Base-by-base conservation (phyloP, 2,329 filamentous ascomycete species). In the Aureobasidium leucospermi region DNA sequence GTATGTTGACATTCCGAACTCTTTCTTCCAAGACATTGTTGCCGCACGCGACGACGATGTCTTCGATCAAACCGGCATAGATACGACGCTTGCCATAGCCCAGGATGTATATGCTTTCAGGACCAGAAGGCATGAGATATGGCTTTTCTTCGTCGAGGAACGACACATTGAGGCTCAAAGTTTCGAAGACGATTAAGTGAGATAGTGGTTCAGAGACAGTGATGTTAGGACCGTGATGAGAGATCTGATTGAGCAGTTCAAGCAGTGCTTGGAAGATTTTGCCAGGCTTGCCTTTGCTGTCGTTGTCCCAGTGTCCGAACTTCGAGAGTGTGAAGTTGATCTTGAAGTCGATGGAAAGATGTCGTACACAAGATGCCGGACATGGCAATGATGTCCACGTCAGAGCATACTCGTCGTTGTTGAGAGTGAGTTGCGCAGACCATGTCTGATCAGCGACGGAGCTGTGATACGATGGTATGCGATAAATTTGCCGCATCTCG, bases 401-500 rank as follows among this genome's bases (percentile, higher is more conserved):
- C 15, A 57, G 39, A 7, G 41, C 38, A 16, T 43, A 46, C 9
- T 45, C 39, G 52, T 45, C 39, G 42, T 57, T 46, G 31, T 57
- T 46, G 28, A 57, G 52, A 7, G 6, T 38, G 31, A 57, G 39
- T 28, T 36, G 39, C 10, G 41, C 41, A 16, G 23, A 32, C 52
- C 52, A 57, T 6, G 52, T 57, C 31, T 46, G 52, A 16, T 36
- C n/a, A 3, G 29, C 42, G 16, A 16, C 13, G 15, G 16, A 28
- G 8, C 9, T 38, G 19, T 57, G 41, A 13, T 11, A 38, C 11
- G 52, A 36, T 13, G 41, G 31, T 9, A 57, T 10, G 16, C 28
- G 38, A 41, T 57, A 57, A 8, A 57, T 16, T n/a, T 57, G 16
- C 23, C 52, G 52, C 52, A 57, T 57, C 31, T 57, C 52, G 16